A percentile compares a stretch with the other conserved stretches of the same genome.
phyloP scores from a whole-genome alignment of 345 rosid genomes.

The Nasturtium officinale region DNA sequence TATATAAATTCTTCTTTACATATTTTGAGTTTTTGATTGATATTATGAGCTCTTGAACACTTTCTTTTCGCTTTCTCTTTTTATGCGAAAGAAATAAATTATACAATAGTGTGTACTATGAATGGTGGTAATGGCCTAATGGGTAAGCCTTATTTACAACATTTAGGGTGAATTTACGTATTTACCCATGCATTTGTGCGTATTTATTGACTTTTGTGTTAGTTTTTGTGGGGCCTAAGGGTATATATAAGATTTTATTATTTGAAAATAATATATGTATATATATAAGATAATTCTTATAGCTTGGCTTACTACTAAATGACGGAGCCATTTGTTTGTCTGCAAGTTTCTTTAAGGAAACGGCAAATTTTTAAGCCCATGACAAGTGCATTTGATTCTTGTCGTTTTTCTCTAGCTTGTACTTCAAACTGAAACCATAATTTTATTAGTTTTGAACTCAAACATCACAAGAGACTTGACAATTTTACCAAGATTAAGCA shows the following conservation, averaged over 20 bases:
- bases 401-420: background rate
- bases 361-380: slow-evolving; percentile 1
- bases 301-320: slow-evolving; percentile 27
- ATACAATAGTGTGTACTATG: slow-evolving; percentile 22
- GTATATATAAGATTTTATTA: slow-evolving; percentile 9
- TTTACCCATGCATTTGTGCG: slow-evolving; percentile 21
- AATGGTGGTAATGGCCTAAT: slow-evolving; percentile 35
- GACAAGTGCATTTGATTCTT: slow-evolving; percentile 26
- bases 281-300: background rate
- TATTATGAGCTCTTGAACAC: slow-evolving; percentile 13
- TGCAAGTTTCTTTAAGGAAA: slow-evolving; percentile 4
- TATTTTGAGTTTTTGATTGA: background rate
- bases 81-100: background rate
- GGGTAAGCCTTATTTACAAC: slow-evolving; percentile 29
- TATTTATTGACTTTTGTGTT: slow-evolving; percentile 19
- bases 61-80: slow-evolving; percentile 20
- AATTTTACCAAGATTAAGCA: background rate
- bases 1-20: slow-evolving; percentile 18
- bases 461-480: background rate
- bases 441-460: background rate
- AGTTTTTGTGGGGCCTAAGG: slow-evolving; percentile 21
- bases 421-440: background rate
- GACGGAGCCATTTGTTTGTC: slow-evolving; percentile 22
- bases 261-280: no score
- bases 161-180: background rate